Conservation (phyloP, 2,329 filamentous ascomycete genomes). For the Penicillium hordei region DNA sequence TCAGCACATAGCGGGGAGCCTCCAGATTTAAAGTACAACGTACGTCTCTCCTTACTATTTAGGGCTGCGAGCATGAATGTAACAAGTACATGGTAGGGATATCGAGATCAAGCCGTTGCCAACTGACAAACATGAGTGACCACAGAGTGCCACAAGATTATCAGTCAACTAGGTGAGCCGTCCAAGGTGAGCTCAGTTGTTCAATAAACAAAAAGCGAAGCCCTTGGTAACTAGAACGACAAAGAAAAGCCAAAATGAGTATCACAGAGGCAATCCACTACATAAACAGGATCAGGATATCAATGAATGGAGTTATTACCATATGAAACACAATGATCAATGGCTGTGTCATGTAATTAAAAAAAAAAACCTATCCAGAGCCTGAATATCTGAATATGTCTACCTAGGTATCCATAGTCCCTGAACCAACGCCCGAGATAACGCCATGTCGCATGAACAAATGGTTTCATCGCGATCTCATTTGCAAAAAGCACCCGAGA, state of each 20-base stretch:
- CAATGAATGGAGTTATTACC: not conserved
- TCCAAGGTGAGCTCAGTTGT: not conserved
- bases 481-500: not conserved
- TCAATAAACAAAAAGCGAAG: not conserved
- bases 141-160: not conserved
- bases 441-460: constrained; percentile 15
- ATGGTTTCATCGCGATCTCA: not conserved
- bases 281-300: not conserved
- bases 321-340: not conserved
- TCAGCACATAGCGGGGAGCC: not conserved
- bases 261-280: not conserved
- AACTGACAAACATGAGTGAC: not conserved
- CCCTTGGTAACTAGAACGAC: not conserved
- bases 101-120: not conserved
- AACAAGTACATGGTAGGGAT: not conserved
- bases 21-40: not conserved
- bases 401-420: constrained; percentile 1
- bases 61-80: not conserved
- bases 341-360: not conserved
- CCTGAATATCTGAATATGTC: constrained; percentile 5
- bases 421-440: constrained; percentile 16
- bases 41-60: not conserved
- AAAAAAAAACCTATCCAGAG: not conserved
- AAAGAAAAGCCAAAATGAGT: not conserved
- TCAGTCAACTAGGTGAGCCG: not conserved